Evolutionary conservation across 768 basidiomycete species (phyloP).

Genomic region (Podaxis sp.): DNA sequence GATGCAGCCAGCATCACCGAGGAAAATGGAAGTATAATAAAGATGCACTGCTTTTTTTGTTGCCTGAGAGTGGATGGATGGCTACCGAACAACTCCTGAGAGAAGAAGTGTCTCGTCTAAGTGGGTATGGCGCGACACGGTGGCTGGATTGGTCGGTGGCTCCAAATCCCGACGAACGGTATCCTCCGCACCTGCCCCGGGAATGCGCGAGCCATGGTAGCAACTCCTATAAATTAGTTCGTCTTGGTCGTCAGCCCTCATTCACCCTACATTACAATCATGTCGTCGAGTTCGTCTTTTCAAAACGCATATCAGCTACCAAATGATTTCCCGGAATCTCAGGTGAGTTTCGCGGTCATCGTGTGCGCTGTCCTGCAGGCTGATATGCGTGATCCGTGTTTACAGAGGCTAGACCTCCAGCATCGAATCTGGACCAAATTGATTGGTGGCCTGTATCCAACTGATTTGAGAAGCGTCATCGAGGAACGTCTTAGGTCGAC

Average conservation of each 20-base stretch:
- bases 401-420: not conserved
- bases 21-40: not conserved
- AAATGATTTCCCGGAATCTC: not conserved
- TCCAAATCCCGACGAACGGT: not conserved
- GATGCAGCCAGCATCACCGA: not conserved
- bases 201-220: not conserved
- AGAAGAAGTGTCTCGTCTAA: too few species aligned
- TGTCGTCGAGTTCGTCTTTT: not conserved
- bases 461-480: not conserved
- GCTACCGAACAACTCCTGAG: too few species aligned
- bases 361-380: too few species aligned
- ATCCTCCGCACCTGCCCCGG: too few species aligned
- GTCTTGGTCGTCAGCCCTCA: not conserved
- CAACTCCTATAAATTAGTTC: not conserved
- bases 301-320: not conserved
- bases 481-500: not conserved
- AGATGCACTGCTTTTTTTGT: too few species aligned
- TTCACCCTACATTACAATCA: not conserved
- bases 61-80: too few species aligned
- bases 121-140: too few species aligned
- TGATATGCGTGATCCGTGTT: not conserved
- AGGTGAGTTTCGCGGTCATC: not conserved
- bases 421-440: not conserved
- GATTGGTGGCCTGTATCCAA: not conserved
- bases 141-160: not conserved